Base-by-base conservation (phyloP, 108 stramenopile genomes). In the Craspedostauros australis region DNA sequence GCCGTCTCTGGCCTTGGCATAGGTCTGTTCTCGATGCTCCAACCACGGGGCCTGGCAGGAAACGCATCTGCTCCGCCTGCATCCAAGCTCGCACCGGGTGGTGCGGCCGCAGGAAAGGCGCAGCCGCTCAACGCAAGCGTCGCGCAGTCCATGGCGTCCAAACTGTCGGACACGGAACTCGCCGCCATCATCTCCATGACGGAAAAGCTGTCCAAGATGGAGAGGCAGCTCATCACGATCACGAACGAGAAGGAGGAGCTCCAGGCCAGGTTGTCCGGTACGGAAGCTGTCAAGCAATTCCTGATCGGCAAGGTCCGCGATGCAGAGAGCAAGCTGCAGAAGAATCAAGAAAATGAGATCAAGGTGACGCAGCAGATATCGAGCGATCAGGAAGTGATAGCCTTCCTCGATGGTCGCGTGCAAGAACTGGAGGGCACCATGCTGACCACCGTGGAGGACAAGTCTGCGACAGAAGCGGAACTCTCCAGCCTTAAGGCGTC, bases 331-430 rank as follows among this genome's bases (percentile, higher is more conserved):
- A 52, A 60, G 5, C 60, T 85, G 26, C 36, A 31, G 19, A 53
- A 66, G 15, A 69, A 55, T 19, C 60, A 69, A 38, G 84, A 89
- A 22, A 60, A 76, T 42, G 75, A 80, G 32, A 43, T 60, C 48
- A 76, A 82, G 42, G 54, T 76, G 15, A 71, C 70, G 34, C 76
- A 80, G 39, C 83, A 85, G 51, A 71, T 82, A 40, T 78, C 80
- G 14, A 64, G 60, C 39, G 92, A 93, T 60, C 88, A 89, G 49
- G 92, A 93, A 54, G 92, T 93, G 19, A 93, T 93, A 75, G 82
- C 82, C 21, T 93, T 85, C 57, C 66, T 93, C 37, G 92, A 93
- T 64, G 76, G 70, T 14, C 78, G 72, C 9, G 88, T 88, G 4
- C 82, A 86, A 52, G 76, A 71, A 28, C 58, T 93, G 39, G 92